Evolutionary conservation across 768 basidiomycete genomes (phyloP), one percentile per base, ranked within the genome.

Genomic region (Xerocomellus dryophilus): DNA sequence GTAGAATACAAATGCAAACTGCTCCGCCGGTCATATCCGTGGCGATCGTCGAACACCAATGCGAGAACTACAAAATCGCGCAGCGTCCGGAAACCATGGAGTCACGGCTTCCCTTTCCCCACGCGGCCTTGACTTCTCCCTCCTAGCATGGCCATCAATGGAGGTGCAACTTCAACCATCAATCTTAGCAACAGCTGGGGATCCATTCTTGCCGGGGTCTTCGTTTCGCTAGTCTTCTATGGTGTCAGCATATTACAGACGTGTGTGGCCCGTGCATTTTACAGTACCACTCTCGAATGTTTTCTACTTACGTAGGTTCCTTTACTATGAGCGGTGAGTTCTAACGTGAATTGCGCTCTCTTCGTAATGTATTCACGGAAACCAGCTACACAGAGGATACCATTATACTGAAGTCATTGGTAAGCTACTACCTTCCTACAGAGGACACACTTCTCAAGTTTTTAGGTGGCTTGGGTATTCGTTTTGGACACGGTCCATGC

Each of bases 241-340:
- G 58, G 64, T 11, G 20, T 65, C 51, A 65, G 64, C 47, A 57
- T 65, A 60, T 42, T 63, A 18, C 63, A 66, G 51, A 64, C 61
- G 63, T 66, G 42, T 25, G 64, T 51, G 18, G n/a, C n/a, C 11
- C 9, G 11, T 34, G 25, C 32, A 11, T 43, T 43, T 42, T 39
- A 18, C 14, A 27, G 21, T 4, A 14, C 21, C 25, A 23, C 7
- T 56, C 7, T 18, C 43, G 5, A 47, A 46, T 35, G 18, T 15
- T 20, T 45, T n/a, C 18, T 40, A 27, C 36, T 29, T n/a, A 11
- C 35, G 20, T 36, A 65, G 65, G 14, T 64, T 66, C 40, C 53
- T 66, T 21, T 65, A 66, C 54, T 65, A 67, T 21, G 65, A 64
- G 23, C 56, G 35, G 59, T 65, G 25, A 36, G 65, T 66, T 29